Conservation (phyloP, 306 rosid genomes). For the Fagus sylvatica region DNA sequence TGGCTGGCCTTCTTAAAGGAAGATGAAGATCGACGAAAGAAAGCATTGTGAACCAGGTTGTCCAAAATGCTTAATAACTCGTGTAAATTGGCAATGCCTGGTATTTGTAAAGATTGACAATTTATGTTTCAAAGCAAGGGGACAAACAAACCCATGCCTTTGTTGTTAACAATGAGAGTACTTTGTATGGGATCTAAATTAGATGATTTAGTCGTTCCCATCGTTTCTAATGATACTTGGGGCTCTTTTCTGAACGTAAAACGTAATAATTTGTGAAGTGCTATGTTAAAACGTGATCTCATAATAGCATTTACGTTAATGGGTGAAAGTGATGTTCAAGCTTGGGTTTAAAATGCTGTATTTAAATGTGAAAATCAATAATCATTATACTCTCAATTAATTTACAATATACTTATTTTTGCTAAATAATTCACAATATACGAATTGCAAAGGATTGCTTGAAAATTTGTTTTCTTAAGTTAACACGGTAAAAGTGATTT, state of each 20-base stretch:
- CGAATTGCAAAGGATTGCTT: no score
- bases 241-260: background rate
- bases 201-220: constrained; percentile 26
- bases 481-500: no score
- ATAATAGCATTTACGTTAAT: no score
- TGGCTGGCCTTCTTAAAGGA: constrained; percentile 54
- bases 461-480: no score
- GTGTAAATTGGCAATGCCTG: constrained; percentile 69
- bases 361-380: no score
- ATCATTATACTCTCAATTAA: no score
- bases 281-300: no score
- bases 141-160: constrained; percentile 34
- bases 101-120: constrained; percentile 65
- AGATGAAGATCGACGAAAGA: constrained; percentile 38
- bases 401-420: no score
- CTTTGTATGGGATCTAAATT: constrained; percentile 23
- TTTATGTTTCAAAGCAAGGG: constrained; percentile 31
- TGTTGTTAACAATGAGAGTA: constrained; percentile 35
- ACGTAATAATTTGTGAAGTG: no score
- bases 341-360: no score
- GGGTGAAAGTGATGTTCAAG: no score
- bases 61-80: constrained; percentile 55
- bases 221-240: constrained; percentile 18
- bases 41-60: constrained; percentile 40
- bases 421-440: no score